Base-by-base conservation (phyloP, 371 early-diverging fungal species). In the Mucor lusitanicus region DNA sequence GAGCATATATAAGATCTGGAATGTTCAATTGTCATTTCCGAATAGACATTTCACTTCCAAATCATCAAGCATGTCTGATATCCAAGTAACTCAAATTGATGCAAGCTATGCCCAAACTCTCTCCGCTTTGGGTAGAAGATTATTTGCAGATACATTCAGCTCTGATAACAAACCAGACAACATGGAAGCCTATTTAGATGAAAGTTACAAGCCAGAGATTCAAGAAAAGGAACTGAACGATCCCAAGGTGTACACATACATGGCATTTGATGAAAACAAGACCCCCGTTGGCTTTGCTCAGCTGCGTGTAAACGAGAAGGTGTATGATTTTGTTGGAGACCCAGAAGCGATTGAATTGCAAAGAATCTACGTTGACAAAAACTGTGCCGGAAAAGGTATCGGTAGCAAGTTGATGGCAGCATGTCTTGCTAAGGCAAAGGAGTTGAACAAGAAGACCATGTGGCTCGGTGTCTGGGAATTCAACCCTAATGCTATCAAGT, bases 391-490 rank as follows among this genome's bases (percentile, higher is more conserved):
- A 28, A 50, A 74, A 25, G 78, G 78, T 4, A 28, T 75, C 27
- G 75, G 78, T 1, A 67, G 66, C 19, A 42, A 32, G 8, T 23
- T 78, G 21, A n/a, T 75, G 6, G 23, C 27, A 13, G n/a, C 57
- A 15, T 28, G 62, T 12, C 30, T 74, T 3, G 21, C 28, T 17
- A 70, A 67, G 48, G 66, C 75, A 15, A 59, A 15, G 3, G 21
- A 69, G 5, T 27, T 71, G 9, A 67, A 63, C 3, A 74, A 69
- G 35, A 69, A 68, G 50, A 78, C 78, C 8, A 61, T 78, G 1
- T 78, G 78, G 78, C 59, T 78, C 8, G 78, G 78, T 35, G 78
- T 78, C 33, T 78, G 78, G 75, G 78, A 78, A 59, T 39, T 48
- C n/a, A 78, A 78, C 19, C 65, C 64, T 9, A 46, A 11, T 3